These are phyloP conservation scores for Claviceps paspali DNA, from an alignment of 2,329 filamentous ascomycete species.

Conservation along the genomic window DNA sequence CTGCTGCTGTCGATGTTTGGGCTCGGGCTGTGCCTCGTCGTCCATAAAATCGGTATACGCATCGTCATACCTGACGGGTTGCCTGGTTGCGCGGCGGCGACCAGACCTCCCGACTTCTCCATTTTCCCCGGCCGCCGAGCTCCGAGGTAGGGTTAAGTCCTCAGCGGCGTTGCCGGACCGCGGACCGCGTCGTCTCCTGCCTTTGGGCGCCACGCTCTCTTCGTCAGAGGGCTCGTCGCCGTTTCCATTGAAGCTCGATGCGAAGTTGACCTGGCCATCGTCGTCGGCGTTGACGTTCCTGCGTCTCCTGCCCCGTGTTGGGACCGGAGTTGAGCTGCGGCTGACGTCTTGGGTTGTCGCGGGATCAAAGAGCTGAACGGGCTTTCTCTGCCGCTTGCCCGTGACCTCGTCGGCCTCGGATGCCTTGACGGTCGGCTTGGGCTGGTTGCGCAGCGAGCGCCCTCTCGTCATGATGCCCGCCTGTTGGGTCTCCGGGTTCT, in stretches of 20 bases:
- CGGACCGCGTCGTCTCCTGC: conserved; percentile 16
- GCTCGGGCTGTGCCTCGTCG: conserved; percentile 11
- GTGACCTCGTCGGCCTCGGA: conserved; percentile 35
- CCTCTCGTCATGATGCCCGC: conserved; percentile 34
- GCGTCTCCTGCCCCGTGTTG: conserved; percentile 17
- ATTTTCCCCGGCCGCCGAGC: neutral
- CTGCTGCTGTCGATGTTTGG: conserved; percentile 7
- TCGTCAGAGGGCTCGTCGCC: conserved; percentile 18
- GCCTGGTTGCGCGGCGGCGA: conserved; percentile 7
- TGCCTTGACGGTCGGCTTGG: conserved; percentile 42
- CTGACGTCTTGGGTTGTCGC: conserved; percentile 35
- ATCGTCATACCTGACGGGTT: conserved; percentile 5
- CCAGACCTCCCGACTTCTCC: conserved; percentile 7
- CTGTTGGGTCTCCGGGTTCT: conserved; percentile 41
- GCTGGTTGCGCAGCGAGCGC: conserved; percentile 40
- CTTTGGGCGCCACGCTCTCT: conserved; percentile 14
- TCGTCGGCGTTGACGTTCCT: conserved; percentile 17
- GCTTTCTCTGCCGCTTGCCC: conserved; percentile 39
- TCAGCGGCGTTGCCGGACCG: conserved; percentile 14
- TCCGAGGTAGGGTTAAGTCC: conserved; percentile 10
- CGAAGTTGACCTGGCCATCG: conserved; percentile 11
- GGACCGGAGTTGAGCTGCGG: conserved; percentile 34
- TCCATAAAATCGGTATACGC: conserved; percentile 6
- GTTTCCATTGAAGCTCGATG: conserved; percentile 21
- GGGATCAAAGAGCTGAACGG: conserved; percentile 34